Evolutionary conservation across 139 green algal species (phyloP).

Genomic region (Closterium sp.): DNA sequence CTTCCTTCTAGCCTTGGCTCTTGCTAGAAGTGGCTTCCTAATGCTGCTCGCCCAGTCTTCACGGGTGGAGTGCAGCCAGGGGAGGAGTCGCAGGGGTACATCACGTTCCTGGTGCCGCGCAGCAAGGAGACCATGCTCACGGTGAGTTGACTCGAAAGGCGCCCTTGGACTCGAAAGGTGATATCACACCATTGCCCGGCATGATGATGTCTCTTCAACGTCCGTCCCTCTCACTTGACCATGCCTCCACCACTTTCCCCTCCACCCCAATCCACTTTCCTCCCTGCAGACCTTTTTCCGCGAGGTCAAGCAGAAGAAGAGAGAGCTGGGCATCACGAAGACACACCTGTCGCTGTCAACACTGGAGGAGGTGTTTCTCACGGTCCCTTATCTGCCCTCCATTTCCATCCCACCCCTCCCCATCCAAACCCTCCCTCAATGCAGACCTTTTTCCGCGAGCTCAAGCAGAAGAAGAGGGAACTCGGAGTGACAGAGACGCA

Average conservation of each 20-base stretch:
- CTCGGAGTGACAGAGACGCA: not conserved
- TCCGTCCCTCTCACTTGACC: no score
- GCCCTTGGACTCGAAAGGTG: no score
- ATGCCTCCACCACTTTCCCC: no score
- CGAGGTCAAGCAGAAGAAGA: conserved; percentile 3
- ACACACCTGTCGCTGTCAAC: conserved; percentile 12
- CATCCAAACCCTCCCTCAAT: not conserved
- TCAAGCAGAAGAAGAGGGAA: not conserved
- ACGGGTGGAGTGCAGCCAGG: no score
- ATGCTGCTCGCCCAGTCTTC: no score
- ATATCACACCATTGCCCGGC: no score
- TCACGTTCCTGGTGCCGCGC: no score
- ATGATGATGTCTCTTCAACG: no score
- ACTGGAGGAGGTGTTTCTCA: conserved; percentile 19
- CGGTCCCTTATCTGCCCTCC: not conserved
- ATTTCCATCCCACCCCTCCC: conserved; percentile 3
- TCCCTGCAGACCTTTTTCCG: conserved; percentile 17
- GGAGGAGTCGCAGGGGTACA: not conserved
- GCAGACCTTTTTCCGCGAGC: conserved; percentile 12
- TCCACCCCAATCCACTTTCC: not conserved
- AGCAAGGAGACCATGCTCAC: no score
- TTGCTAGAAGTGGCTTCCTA: no score
- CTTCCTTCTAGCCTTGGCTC: no score
- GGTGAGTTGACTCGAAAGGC: no score
- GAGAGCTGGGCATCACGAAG: not conserved